phyloP scores from a whole-genome alignment of 805 yeast genomes.

The Candida palmyrensis region DNA sequence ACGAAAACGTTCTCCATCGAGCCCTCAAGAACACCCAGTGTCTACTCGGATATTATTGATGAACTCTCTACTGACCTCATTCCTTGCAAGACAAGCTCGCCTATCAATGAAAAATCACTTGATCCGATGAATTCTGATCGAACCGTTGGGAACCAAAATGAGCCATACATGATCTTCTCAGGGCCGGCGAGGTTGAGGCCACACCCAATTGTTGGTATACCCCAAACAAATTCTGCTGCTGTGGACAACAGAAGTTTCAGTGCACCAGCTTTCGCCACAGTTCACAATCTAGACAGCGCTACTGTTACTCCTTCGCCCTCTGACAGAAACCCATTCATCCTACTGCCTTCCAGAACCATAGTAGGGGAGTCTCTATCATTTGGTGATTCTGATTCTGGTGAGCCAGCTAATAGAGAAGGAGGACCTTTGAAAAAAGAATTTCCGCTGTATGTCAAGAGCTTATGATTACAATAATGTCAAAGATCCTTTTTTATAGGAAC shows the following conservation, averaged over 20 bases:
- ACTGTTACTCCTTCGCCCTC: too few relatives aligned
- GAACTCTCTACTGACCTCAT: too few relatives aligned
- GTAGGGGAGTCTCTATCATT: too few relatives aligned
- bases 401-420: too few relatives aligned
- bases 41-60: not conserved
- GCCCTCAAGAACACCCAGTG: not conserved
- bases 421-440: too few relatives aligned
- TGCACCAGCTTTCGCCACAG: constrained; percentile 2
- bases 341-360: too few relatives aligned
- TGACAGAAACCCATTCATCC: too few relatives aligned
- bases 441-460: too few relatives aligned
- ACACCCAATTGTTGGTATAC: constrained; percentile 1
- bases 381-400: too few relatives aligned
- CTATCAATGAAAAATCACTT: not conserved
- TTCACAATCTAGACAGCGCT: not conserved
- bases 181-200: not conserved
- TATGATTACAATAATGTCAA: too few relatives aligned
- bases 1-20: not conserved
- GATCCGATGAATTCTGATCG: not conserved
- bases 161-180: not conserved
- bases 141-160: not conserved
- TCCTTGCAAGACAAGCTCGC: not conserved
- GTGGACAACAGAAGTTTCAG: constrained; percentile 1
- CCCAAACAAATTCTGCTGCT: not conserved
- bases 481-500: too few relatives aligned